Percentiles rank a stretch among this genome's conserved stretches.
Evolutionary conservation across 805 yeast genomes (phyloP).

Genomic region (Wickerhamiella galacta): DNA sequence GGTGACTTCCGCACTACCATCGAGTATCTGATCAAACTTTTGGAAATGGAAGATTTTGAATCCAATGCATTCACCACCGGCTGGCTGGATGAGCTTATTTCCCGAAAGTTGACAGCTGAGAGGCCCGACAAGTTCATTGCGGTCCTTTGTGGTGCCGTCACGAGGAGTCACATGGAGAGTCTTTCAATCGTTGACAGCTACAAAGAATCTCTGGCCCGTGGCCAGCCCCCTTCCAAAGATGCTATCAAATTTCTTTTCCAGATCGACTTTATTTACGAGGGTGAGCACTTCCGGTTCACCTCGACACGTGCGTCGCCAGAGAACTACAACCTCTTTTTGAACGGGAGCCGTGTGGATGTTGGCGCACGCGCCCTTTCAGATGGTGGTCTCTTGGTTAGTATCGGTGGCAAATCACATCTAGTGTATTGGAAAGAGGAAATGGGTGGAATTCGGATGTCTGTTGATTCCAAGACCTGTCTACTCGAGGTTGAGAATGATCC

Average conservation of each 20-base stretch:
- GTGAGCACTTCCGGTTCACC: slow-evolving; percentile 81
- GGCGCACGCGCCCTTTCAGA: slow-evolving; percentile 82
- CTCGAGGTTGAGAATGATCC: slow-evolving; percentile 96
- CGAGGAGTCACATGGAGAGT: slow-evolving; percentile 77
- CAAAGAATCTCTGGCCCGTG: slow-evolving; percentile 67
- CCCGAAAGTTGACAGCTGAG: slow-evolving; percentile 88
- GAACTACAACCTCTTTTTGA: slow-evolving; percentile 73
- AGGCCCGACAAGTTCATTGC: slow-evolving; percentile 88
- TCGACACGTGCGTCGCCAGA: slow-evolving; percentile 85
- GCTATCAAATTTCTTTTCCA: slow-evolving; percentile 76
- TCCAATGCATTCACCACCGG: slow-evolving; percentile 95
- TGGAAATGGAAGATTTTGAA: slow-evolving; percentile 94
- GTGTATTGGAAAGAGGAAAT: slow-evolving; percentile 98
- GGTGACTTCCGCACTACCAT: slow-evolving; percentile 98
- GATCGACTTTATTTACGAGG: slow-evolving; percentile 90
- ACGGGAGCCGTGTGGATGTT: slow-evolving; percentile 80
- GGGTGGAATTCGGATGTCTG: slow-evolving; percentile 83
- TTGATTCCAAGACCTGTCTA: slow-evolving; percentile 86
- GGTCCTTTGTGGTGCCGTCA: slow-evolving; percentile 91
- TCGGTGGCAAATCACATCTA: slow-evolving; percentile 87
- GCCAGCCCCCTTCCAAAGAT: slow-evolving; percentile 81
- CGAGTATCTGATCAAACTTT: slow-evolving; percentile 83
- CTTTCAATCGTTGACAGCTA: slow-evolving; percentile 56
- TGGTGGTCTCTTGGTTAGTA: slow-evolving; percentile 77
- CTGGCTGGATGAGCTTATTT: slow-evolving; percentile 93